A percentile compares a stretch with the other conserved stretches of the same genome.
Evolutionary conservation across 2,329 filamentous ascomycete genomes (phyloP).

Genomic region (Diaporthe amygdali): DNA sequence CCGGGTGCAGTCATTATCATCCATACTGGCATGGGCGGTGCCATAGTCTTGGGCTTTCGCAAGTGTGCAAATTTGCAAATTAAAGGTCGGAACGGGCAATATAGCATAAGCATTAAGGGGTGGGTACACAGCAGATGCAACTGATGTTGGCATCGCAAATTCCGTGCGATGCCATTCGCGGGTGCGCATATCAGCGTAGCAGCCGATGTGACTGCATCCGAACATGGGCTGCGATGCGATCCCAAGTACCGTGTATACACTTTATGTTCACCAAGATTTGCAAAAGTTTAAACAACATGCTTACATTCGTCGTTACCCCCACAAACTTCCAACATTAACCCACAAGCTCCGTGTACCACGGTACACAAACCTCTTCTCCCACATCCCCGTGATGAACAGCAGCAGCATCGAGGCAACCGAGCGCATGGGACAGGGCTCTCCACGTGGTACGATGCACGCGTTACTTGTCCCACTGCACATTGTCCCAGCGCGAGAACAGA

Average conservation of each 20-base stretch:
- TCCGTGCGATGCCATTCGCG: neutral
- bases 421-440: conserved; percentile 62
- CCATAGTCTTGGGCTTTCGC: neutral
- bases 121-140: conserved; percentile 5
- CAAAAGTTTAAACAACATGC: neutral
- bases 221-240: neutral
- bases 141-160: neutral
- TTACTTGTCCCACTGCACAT: neutral
- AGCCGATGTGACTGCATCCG: neutral
- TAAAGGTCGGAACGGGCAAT: neutral
- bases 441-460: conserved; percentile 58
- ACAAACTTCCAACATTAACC: conserved; percentile 49
- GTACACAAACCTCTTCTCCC: conserved; percentile 47
- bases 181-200: neutral
- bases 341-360: conserved; percentile 39
- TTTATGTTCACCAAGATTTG: neutral
- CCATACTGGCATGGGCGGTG: neutral
- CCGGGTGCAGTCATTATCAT: too few species aligned
- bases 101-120: neutral
- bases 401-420: conserved; percentile 40
- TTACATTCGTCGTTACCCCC: neutral
- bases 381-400: conserved; percentile 48
- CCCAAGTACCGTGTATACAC: neutral
- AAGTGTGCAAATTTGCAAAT: neutral
- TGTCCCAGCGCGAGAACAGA: neutral